Base-by-base conservation (phyloP, 352 stramenopile species). In the Phytophthora multivora region DNA sequence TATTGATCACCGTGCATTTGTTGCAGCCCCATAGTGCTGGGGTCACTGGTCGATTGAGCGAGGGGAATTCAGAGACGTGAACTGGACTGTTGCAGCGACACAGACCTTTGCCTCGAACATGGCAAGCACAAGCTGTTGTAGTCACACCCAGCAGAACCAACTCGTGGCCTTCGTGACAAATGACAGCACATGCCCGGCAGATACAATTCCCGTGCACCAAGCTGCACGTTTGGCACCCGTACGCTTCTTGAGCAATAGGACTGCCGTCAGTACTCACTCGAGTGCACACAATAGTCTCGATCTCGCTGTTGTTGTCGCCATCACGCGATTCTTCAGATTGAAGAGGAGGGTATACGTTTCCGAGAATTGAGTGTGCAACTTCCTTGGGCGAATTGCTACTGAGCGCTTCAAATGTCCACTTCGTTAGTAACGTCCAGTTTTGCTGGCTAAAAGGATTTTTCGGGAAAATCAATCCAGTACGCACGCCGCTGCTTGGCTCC, bases 1-100 rank as follows among this genome's bases (percentile, higher is more conserved):
- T 65, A 52, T 96, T 96, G 16, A 95, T 76, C 30, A 96, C 83
- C 0, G 88, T 96, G 63, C 88, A 96, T 40, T 90, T 83, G 48
- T 66, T 85, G 54, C 88, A 96, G 40, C 80, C 83, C 88, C 88
- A 96, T 15, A 88, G 62, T 13, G 66, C 47, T 12, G 71, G 73
- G n/a, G 62, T 69, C 12, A 88, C 74, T 11, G 76, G 42, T 3
- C 70, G 62, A 19, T 49, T 68, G 6, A 90, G 56, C 26, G 53
- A 57, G 12, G 76, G 70, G 18, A 75, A 76, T 8, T 89, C 74
- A 15, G 62, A 65, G 3, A 57, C 60, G 53, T 59, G 31, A 1
- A 94, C 61, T 30, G 75, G 57, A 4, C 50, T 69, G 11, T 57
- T 76, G 38, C 83, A 93, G 36, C 67, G 73, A 59, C 88, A 96